These are phyloP conservation scores for Saccharomyces hybrid DNA, from an alignment of 1,139 yeast genomes.

Conservation along the genomic window DNA sequence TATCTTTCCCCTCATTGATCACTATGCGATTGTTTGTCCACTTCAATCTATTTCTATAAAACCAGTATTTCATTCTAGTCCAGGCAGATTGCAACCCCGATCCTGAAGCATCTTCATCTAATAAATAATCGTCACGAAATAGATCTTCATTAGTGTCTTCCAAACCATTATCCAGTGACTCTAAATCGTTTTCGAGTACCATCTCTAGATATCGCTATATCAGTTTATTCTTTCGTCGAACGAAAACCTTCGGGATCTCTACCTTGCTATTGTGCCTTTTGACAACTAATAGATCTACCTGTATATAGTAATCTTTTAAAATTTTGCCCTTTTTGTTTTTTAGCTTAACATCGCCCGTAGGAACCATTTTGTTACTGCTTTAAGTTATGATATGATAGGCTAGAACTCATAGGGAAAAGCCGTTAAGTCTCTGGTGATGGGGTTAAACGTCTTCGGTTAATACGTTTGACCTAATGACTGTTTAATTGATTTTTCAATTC, in stretches of 20 bases:
- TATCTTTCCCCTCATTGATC: background rate
- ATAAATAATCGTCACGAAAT: background rate
- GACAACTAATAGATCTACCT: background rate
- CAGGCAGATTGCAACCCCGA: background rate
- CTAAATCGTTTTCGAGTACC: background rate
- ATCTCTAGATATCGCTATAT: background rate
- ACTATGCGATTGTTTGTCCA: background rate
- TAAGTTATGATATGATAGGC: background rate
- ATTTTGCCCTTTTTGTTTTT: conserved; percentile 3
- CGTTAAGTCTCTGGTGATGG: no score
- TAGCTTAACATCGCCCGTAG: background rate
- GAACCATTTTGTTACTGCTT: background rate
- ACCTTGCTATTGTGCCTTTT: background rate
- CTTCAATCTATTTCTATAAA: background rate
- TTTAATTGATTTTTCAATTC: no score
- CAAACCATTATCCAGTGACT: background rate
- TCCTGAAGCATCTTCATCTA: background rate
- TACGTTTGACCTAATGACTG: no score
- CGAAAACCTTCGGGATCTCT: background rate
- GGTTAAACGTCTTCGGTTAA: no score
- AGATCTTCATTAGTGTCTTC: background rate
- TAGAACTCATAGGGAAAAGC: background rate
- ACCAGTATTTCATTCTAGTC: background rate
- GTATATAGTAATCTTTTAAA: conserved; percentile 6
- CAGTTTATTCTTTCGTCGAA: no score